Conservation (phyloP, 257 asterid species). For the Nicotiana noctiflora region DNA sequence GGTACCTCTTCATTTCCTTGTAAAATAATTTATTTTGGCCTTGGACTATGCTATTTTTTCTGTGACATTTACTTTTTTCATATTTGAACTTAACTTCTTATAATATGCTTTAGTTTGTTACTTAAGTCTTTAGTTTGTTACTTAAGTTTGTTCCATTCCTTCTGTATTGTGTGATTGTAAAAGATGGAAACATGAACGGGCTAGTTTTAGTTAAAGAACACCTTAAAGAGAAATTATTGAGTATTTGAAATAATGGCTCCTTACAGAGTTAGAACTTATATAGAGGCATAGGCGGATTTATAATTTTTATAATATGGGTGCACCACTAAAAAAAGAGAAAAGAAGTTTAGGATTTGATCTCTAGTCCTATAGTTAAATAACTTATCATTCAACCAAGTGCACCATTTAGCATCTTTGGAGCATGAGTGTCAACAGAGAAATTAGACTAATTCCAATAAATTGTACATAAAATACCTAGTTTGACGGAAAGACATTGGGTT, state of each 20-base stretch:
- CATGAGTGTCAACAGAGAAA: no score
- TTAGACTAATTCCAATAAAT: no score
- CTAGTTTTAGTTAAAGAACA: not conserved
- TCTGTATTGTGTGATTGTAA: not conserved
- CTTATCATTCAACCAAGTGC: no score
- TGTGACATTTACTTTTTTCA: not conserved
- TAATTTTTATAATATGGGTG: no score
- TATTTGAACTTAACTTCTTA: not conserved
- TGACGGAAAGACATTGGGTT: no score
- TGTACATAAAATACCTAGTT: no score
- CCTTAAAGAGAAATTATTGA: not conserved
- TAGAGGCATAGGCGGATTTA: not conserved
- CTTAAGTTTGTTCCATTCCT: not conserved
- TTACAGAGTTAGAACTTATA: not conserved
- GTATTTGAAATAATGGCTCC: not conserved
- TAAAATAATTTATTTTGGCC: not conserved
- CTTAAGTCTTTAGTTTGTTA: not conserved
- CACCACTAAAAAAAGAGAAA: no score
- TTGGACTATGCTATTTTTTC: not conserved
- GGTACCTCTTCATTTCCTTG: constrained; percentile 26
- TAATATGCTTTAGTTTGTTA: not conserved
- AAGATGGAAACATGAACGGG: not conserved
- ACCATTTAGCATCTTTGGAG: no score
- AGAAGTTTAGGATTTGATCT: no score
- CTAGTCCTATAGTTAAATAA: no score